Percentiles rank a stretch among this genome's conserved stretches.
These are phyloP conservation scores for Scheffersomyces segobiensis DNA, from an alignment of 1,139 yeast species.

Conservation along the genomic window DNA sequence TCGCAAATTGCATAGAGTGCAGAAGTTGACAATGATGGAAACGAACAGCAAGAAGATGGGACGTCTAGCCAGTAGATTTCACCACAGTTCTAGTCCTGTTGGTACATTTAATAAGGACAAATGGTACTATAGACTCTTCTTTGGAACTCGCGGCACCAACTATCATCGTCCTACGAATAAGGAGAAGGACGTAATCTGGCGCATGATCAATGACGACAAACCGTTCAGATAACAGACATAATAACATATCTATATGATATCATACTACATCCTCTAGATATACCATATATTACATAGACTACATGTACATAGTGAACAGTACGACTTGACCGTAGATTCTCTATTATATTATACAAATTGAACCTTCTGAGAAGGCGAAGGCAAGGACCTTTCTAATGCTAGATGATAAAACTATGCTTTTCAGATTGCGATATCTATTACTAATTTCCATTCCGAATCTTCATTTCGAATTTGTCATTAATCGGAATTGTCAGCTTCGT, in stretches of 20 bases:
- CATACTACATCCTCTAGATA: neutral
- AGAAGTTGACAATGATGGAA: constrained; percentile 66
- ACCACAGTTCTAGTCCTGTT: constrained; percentile 4
- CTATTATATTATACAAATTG: neutral
- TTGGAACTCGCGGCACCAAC: constrained; percentile 29
- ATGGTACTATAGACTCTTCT: constrained; percentile 25
- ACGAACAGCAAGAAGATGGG: constrained; percentile 1
- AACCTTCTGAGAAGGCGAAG: neutral
- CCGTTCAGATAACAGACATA: neutral
- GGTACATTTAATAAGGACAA: constrained; percentile 10
- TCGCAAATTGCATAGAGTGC: constrained; percentile 54
- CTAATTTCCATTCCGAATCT: neutral
- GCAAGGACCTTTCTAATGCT: neutral
- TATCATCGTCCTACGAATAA: constrained; percentile 40
- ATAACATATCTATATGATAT: neutral
- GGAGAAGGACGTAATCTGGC: constrained; percentile 68
- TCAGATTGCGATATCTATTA: neutral
- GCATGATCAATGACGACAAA: constrained; percentile 69
- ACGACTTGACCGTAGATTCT: neutral
- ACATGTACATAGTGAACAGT: neutral
- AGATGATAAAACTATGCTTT: neutral
- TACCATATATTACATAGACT: neutral
- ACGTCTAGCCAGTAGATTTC: constrained; percentile 1
- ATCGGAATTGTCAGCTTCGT: constrained; percentile 27
- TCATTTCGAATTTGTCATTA: constrained; percentile 5